These are phyloP conservation scores for Colletotrichum theobromicola DNA, from an alignment of 2,329 filamentous ascomycete genomes.

Conservation along the genomic window DNA sequence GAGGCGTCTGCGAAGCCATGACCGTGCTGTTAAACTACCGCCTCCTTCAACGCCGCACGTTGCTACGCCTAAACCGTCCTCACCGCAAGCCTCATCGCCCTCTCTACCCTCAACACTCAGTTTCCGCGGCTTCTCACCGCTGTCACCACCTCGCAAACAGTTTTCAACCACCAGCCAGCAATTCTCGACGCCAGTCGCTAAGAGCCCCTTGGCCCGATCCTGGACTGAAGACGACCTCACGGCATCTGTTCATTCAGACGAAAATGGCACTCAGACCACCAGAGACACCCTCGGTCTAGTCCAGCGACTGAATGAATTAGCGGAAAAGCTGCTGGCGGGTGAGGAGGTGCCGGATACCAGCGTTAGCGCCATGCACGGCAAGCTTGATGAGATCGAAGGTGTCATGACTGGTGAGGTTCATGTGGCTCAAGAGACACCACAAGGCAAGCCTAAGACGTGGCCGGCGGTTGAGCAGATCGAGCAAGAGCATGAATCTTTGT, in stretches of 20 bases:
- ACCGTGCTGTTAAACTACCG: neutral
- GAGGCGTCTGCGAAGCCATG: conserved; percentile 9
- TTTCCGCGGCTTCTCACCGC: conserved; percentile 33
- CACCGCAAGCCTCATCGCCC: conserved; percentile 26
- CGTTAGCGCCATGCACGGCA: conserved; percentile 31
- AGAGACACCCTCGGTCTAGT: conserved; percentile 48
- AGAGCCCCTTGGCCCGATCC: conserved; percentile 20
- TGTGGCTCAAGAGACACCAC: conserved; percentile 9
- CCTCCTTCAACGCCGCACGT: neutral
- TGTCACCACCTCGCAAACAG: conserved; percentile 34
- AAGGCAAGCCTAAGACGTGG: conserved; percentile 20
- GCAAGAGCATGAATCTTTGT: conserved; percentile 29
- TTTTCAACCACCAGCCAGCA: conserved; percentile 28
- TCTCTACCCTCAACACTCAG: conserved; percentile 29
- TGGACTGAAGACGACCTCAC: conserved; percentile 24
- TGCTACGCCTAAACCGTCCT: conserved; percentile 15
- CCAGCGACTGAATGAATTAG: conserved; percentile 41
- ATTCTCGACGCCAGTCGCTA: conserved; percentile 26
- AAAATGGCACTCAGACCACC: conserved; percentile 18
- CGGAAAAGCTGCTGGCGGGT: conserved; percentile 38
- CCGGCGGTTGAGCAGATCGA: conserved; percentile 18
- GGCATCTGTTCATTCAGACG: conserved; percentile 13
- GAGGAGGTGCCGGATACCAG: conserved; percentile 39
- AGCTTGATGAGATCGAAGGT: conserved; percentile 44
- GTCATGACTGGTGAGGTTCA: conserved; percentile 18